phyloP scores from a whole-genome alignment of 306 rosid species.

The Citrullus colocynthis region DNA sequence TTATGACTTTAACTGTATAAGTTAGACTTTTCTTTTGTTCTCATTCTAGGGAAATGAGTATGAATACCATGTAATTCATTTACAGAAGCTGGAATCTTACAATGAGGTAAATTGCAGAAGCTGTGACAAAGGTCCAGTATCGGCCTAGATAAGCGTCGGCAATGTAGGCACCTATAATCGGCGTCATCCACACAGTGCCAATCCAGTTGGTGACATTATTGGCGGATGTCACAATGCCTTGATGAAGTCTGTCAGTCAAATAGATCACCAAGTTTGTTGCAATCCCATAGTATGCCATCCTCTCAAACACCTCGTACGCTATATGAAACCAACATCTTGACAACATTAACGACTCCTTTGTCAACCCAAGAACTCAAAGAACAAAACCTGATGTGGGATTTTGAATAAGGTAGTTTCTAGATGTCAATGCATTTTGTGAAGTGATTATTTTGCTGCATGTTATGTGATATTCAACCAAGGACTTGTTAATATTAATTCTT shows the following conservation, averaged over 20 bases:
- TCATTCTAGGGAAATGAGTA: neutral
- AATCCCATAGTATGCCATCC: conserved; percentile 79
- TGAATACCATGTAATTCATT: neutral
- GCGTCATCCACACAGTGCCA: conserved; percentile 60
- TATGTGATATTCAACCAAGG: neutral
- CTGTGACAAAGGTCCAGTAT: conserved; percentile 45
- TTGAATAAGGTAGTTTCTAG: neutral
- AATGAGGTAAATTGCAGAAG: conserved; percentile 43
- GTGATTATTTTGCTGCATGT: neutral
- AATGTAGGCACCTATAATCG: conserved; percentile 47
- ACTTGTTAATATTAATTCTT: neutral
- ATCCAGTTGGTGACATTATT: conserved; percentile 62
- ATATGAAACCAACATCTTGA: neutral
- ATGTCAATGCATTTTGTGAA: neutral
- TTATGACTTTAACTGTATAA: neutral
- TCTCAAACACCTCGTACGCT: conserved; percentile 41
- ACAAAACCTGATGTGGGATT: neutral
- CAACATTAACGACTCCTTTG: neutral
- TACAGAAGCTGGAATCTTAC: conserved; percentile 18
- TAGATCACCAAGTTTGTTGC: conserved; percentile 51
- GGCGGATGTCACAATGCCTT: conserved; percentile 61
- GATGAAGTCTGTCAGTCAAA: conserved; percentile 45
- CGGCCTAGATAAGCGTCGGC: conserved; percentile 62
- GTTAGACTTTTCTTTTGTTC: neutral
- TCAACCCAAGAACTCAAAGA: neutral